Percentiles rank a stretch among this genome's conserved stretches.
Conservation (phyloP, 176 grass and related monocot species). For the Microstegium vimineum region DNA sequence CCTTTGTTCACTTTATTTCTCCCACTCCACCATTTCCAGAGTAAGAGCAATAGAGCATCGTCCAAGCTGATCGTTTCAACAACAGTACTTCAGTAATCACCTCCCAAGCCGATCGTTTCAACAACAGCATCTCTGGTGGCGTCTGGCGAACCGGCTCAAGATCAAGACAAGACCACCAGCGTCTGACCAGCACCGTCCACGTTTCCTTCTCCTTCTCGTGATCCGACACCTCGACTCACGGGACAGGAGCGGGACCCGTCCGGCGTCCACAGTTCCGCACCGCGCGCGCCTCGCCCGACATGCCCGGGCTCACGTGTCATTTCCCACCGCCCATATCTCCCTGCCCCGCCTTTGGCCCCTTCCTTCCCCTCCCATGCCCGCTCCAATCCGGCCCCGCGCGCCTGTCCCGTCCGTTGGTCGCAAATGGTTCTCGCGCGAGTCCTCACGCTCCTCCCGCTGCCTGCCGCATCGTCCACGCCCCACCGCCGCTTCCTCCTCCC, state of each 20-base stretch:
- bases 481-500: background rate
- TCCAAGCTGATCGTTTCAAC: too few relatives aligned
- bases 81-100: too few relatives aligned
- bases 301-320: constrained; percentile 25
- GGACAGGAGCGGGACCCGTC: too few relatives aligned
- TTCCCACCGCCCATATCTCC: background rate
- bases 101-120: too few relatives aligned
- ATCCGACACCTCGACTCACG: constrained; percentile 26
- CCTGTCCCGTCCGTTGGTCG: background rate
- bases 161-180: too few relatives aligned
- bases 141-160: too few relatives aligned
- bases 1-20: too few relatives aligned
- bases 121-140: too few relatives aligned
- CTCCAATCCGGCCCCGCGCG: background rate
- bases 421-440: constrained; percentile 28
- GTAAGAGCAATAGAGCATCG: too few relatives aligned
- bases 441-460: constrained; percentile 22
- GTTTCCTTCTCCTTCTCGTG: constrained; percentile 17
- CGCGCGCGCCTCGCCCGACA: background rate
- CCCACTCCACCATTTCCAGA: too few relatives aligned
- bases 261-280: background rate
- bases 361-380: background rate
- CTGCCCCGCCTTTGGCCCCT: background rate
- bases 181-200: constrained; percentile 12
- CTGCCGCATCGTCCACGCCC: background rate